Evolutionary conservation across 306 rosid genomes (phyloP).

Genomic region (Begonia peltatifolia): DNA sequence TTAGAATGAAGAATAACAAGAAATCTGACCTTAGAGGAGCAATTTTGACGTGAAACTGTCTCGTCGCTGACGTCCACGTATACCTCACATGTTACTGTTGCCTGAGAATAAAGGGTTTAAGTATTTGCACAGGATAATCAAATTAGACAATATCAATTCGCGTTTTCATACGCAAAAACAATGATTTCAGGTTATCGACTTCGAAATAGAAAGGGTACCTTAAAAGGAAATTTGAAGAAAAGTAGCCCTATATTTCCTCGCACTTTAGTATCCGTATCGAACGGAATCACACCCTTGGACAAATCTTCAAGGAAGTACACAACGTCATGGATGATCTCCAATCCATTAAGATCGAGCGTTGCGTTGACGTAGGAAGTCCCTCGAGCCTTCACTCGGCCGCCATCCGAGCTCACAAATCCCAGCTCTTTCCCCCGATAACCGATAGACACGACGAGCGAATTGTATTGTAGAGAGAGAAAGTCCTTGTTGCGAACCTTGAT

Average conservation of each 20-base stretch:
- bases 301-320: slow-evolving; percentile 66
- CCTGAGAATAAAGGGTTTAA: slow-evolving; percentile 23
- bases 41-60: slow-evolving; percentile 54
- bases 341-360: slow-evolving; percentile 19
- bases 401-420: background rate
- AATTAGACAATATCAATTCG: background rate
- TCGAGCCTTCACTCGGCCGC: background rate
- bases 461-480: slow-evolving; percentile 19
- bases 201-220: slow-evolving; percentile 22
- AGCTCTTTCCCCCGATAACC: background rate
- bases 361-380: background rate
- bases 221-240: slow-evolving; percentile 48
- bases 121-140: background rate
- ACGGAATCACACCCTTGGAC: slow-evolving; percentile 61
- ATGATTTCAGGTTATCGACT: no score
- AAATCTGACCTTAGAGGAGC: slow-evolving; percentile 65
- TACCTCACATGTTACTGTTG: slow-evolving; percentile 53
- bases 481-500: slow-evolving; percentile 46
- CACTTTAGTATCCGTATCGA: slow-evolving; percentile 44
- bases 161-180: background rate
- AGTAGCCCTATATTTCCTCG: slow-evolving; percentile 50
- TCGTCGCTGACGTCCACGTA: slow-evolving; percentile 37
- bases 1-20: background rate
- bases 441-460: background rate
- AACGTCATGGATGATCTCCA: slow-evolving; percentile 56